These are phyloP conservation scores for Spirogloea muscicola DNA, from an alignment of 139 green algal species.

Conservation along the genomic window DNA sequence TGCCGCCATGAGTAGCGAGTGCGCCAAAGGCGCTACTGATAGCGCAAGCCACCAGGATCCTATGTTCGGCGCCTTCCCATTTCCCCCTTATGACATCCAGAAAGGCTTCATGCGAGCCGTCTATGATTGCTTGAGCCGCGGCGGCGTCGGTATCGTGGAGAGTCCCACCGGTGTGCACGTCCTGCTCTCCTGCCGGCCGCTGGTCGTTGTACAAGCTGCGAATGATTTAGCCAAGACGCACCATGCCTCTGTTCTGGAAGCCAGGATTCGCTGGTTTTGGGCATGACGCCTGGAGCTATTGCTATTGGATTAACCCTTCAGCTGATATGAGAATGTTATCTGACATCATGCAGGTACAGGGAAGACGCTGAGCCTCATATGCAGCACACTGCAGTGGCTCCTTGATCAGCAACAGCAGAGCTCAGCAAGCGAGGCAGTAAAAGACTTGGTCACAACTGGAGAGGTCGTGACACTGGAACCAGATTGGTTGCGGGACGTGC, in stretches of 20 bases:
- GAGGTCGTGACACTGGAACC: too few species aligned
- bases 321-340: background rate
- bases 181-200: background rate
- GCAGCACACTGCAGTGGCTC: conserved; percentile 74
- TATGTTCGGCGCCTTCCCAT: conserved; percentile 79
- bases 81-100: conserved; percentile 83
- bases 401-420: conserved; percentile 53
- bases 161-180: conserved; percentile 71
- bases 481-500: too few species aligned
- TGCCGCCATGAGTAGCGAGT: too few species aligned
- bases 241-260: background rate
- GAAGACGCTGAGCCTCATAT: conserved; percentile 93
- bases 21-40: too few species aligned
- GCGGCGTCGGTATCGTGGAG: conserved; percentile 80
- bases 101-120: conserved; percentile 74
- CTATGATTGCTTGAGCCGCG: conserved; percentile 61
- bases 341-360: conserved; percentile 47
- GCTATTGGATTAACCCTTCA: background rate
- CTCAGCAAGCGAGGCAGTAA: too few species aligned
- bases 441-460: too few species aligned
- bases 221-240: background rate
- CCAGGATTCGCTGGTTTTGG: background rate
- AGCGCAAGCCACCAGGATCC: too few species aligned
- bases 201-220: background rate
- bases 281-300: background rate